phyloP scores from a whole-genome alignment of 176 grass and related monocot species.

The Aechmea fasciata region DNA sequence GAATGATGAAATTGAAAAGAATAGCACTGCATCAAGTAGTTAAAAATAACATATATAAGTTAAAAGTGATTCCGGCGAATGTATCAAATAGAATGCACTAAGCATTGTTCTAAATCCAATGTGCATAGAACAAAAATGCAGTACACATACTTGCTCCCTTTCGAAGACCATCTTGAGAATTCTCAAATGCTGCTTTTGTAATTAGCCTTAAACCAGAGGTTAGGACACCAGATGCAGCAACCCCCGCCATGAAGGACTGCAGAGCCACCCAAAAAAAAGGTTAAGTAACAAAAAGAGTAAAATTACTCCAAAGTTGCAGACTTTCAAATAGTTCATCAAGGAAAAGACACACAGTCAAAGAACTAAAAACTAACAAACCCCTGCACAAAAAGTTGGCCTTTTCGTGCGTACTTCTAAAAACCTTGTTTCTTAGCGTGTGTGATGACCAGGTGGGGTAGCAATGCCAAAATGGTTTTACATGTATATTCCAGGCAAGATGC shows the following conservation, averaged over 20 bases:
- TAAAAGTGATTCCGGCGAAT: neutral
- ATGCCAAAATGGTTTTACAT: too few species aligned
- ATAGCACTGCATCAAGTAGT: slow-evolving; percentile 39
- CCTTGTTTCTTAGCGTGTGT: too few species aligned
- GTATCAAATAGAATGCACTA: neutral
- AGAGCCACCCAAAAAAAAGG: slow-evolving; percentile 12
- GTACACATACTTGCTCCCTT: slow-evolving; percentile 51
- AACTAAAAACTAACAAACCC: neutral
- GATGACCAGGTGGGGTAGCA: too few species aligned
- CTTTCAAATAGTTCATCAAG: neutral
- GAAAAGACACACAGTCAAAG: neutral
- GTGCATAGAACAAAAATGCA: neutral
- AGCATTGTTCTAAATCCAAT: neutral
- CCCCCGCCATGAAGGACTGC: slow-evolving; percentile 51
- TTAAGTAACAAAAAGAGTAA: slow-evolving; percentile 16
- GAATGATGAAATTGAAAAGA: slow-evolving; percentile 49
- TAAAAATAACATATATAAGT: neutral
- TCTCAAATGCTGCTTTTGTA: slow-evolving; percentile 59
- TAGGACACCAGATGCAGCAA: slow-evolving; percentile 51
- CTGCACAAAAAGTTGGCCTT: too few species aligned
- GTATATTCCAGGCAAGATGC: too few species aligned
- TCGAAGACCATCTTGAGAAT: slow-evolving; percentile 49
- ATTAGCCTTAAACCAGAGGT: slow-evolving; percentile 50
- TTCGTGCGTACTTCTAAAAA: too few species aligned
- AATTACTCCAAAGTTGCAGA: neutral